Base-by-base conservation (phyloP, 495 filamentous ascomycete genomes). In the Xanthoparmelia taractica region DNA sequence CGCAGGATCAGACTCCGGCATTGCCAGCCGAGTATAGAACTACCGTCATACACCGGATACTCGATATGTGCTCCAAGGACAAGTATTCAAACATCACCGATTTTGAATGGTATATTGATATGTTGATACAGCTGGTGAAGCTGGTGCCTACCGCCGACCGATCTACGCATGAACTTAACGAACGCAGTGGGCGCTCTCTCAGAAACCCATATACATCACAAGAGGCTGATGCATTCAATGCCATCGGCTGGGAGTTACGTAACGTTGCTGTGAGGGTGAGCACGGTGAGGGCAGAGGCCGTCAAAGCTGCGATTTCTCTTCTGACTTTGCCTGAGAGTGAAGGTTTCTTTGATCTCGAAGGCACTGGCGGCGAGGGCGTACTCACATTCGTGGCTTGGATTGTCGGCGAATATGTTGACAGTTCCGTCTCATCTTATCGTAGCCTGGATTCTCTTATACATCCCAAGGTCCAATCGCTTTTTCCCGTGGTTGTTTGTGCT, bases 21-120 rank as follows among this genome's bases (percentile, higher is more conserved):
- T 76, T 97, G 20, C 91, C 94, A 8, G 84, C 89, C 61, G 90
- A 94, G 54, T 97, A 97, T 72, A 85, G 84, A 43, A 72, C 85
- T 15, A 87, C 87, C 64, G 88, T 96, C 36, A 86, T 96, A 34
- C 80, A 81, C 41, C 81, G 87, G 52, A 90, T 97, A 61, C 70
- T 97, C 27, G 86, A 88, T 62, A 94, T 98, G 81, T 97, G 95
- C 74, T 90, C 89, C n/a, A 82, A 86, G 57, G 86, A 90, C 65
- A 96, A 91, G 62, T 98, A 97, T 73, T 80, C 84, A 20, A 89
- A 89, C 69, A 75, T 97, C 55, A 76, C 75, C 54, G 94, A 98
- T 71, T 97, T 98, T 72, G 94, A 96, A 65, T 98, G 94, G 94
- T 97, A 97, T 76, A 84, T 97, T 57, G 85, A 89, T 63, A 81